These are phyloP conservation scores for Telfairia occidentalis DNA, from an alignment of 331 rosid species.

Conservation along the genomic window DNA sequence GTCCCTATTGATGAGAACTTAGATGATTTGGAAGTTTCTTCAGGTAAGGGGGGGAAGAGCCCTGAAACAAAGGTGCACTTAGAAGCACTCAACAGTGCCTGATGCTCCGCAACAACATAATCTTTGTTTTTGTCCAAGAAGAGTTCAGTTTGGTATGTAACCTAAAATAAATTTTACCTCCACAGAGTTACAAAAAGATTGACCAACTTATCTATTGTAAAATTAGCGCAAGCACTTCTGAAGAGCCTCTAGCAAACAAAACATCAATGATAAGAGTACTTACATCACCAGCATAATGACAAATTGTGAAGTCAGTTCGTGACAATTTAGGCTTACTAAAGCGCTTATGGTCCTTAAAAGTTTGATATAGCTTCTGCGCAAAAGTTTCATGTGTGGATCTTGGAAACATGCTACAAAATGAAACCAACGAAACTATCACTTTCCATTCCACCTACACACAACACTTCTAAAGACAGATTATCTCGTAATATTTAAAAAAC, in stretches of 20 bases:
- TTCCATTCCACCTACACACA: conserved; percentile 14
- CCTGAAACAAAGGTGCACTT: conserved; percentile 67
- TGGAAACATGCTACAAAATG: conserved; percentile 82
- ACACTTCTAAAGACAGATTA: background rate
- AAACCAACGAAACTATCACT: conserved; percentile 21
- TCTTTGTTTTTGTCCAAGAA: conserved; percentile 88
- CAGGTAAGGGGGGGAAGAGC: conserved; percentile 69
- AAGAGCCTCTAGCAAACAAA: background rate
- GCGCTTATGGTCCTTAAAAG: conserved; percentile 68
- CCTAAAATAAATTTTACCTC: conserved; percentile 33
- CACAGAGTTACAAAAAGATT: background rate
- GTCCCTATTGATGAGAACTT: conserved; percentile 79
- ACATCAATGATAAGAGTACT: conserved; percentile 15
- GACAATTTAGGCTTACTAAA: conserved; percentile 87
- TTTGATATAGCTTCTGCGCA: conserved; percentile 82
- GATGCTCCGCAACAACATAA: conserved; percentile 84
- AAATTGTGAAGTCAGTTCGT: conserved; percentile 57
- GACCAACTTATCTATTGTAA: conserved; percentile 4
- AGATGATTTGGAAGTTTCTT: conserved; percentile 72
- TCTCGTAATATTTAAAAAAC: conserved; percentile 2
- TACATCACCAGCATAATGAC: conserved; percentile 85
- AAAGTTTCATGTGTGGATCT: conserved; percentile 81
- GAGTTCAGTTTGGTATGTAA: conserved; percentile 75
- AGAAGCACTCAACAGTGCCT: conserved; percentile 64
- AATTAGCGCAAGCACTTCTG: background rate